Evolutionary conservation across 768 basidiomycete species (phyloP).

Genomic region (Leccinum obscurum): DNA sequence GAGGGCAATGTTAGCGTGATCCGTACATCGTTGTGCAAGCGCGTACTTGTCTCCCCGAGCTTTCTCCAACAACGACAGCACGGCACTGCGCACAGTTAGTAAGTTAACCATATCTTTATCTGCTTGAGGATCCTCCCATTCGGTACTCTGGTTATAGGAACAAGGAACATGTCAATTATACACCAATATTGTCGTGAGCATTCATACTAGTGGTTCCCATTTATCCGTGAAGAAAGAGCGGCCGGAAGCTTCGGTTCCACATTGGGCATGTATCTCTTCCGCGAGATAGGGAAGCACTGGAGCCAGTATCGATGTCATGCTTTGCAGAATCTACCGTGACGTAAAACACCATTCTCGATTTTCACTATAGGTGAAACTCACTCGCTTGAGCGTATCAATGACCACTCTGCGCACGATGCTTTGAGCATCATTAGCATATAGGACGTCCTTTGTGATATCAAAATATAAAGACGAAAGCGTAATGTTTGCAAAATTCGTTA

Average conservation of each 20-base stretch:
- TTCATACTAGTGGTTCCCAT: conserved; percentile 72
- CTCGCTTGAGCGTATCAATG: conserved; percentile 71
- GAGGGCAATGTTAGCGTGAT: conserved; percentile 5
- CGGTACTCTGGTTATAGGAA: conserved; percentile 47
- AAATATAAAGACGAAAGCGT: conserved; percentile 91
- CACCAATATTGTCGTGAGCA: background rate
- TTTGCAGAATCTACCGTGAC: conserved; percentile 54
- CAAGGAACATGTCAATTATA: background rate
- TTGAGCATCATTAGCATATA: conserved; percentile 68
- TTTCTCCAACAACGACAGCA: conserved; percentile 70
- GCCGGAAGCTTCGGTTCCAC: conserved; percentile 15
- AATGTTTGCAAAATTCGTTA: conserved; percentile 78
- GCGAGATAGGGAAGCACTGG: conserved; percentile 90
- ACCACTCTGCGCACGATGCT: conserved; percentile 61
- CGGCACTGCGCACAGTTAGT: conserved; percentile 57
- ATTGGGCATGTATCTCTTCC: conserved; percentile 70
- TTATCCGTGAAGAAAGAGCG: conserved; percentile 66
- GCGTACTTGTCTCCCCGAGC: conserved; percentile 75
- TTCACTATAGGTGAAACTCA: conserved; percentile 29
- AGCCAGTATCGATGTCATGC: conserved; percentile 69
- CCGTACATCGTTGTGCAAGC: background rate
- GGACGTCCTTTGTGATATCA: conserved; percentile 84
- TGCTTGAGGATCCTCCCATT: conserved; percentile 63
- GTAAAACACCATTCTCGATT: background rate
- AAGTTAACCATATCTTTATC: conserved; percentile 64